Conservation (phyloP, 495 filamentous ascomycete species). For the Friedmanniomyces simplex region DNA sequence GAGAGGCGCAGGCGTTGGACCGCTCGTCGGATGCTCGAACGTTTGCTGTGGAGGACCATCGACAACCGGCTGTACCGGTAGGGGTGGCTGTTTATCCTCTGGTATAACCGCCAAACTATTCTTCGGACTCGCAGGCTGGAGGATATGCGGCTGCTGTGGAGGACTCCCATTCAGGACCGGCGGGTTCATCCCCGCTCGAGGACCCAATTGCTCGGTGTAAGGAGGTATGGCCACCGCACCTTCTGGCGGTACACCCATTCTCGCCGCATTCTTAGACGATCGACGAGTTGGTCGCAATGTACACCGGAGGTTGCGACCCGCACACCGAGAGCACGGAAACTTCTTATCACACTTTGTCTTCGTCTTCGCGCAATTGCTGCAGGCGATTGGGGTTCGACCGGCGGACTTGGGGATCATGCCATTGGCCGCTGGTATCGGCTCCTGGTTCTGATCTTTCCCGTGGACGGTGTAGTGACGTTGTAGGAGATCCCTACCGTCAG, state of each 20-base stretch:
- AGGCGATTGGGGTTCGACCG: conserved; percentile 35
- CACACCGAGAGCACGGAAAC: conserved; percentile 49
- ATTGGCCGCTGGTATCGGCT: conserved; percentile 28
- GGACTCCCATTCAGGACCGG: conserved; percentile 5
- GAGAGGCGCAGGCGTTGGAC: conserved; percentile 12
- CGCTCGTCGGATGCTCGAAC: conserved; percentile 28
- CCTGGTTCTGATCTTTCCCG: conserved; percentile 34
- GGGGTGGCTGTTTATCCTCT: conserved; percentile 15
- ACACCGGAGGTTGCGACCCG: conserved; percentile 47
- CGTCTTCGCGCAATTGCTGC: conserved; percentile 36
- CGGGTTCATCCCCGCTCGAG: conserved; percentile 1
- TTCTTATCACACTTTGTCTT: conserved; percentile 58
- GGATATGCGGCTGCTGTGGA: conserved; percentile 17
- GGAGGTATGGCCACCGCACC: conserved; percentile 13
- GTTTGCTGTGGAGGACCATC: conserved; percentile 21
- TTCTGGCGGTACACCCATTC: conserved; percentile 17
- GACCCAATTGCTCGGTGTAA: conserved; percentile 9
- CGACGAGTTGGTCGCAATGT: conserved; percentile 46
- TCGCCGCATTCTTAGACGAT: conserved; percentile 38
- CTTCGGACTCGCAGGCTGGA: conserved; percentile 19
- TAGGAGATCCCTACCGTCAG: conserved; percentile 42
- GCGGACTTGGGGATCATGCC: conserved; percentile 36
- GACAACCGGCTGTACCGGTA: conserved; percentile 8
- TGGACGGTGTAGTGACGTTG: conserved; percentile 45
- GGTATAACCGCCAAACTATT: background rate